Evolutionary conservation across 768 basidiomycete genomes (phyloP), one percentile per base, ranked within the genome.

Genomic region (Sporobolomyces pararoseus): DNA sequence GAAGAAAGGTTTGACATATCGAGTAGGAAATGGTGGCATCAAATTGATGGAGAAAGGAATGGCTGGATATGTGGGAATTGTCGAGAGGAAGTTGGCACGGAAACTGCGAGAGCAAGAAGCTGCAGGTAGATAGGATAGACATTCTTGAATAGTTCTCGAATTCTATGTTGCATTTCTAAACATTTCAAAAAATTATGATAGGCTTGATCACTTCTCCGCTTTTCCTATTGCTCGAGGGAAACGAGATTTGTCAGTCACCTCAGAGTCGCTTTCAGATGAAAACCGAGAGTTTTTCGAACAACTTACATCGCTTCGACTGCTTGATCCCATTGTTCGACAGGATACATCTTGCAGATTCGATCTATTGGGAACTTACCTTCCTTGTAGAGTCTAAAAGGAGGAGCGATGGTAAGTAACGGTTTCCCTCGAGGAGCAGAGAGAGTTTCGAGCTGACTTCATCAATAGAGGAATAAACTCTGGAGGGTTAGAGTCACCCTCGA

Each of bases 1-100:
- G 3, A 64, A 63, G 31, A 72, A 57, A n/a, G 72, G 68, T 4
- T 63, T 49, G 29, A 77, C 78, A 13, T 63, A 66, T 37, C 74
- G 75, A 14, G 79, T 79, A 17, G 69, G 73, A n/a, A 75, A 73
- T 31, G 77, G 76, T 3, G 68, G 66, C 35, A 74, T 80, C 35
- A 76, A 75, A 62, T 52, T 75, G 57, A 66, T 78, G 72, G 68
- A 67, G 44, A 68, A 73, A 32, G 80, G 77, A 7, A 78, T 81
- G 77, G 69, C 69, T 17, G 70, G 75, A 51, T 80, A 81, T 66
- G 79, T 80, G 10, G 74, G 64, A 25, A 47, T 72, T 29, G 79
- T 79, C 5, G 78, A 78, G 68, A 71, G 68, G 58, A 72, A 65
- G 61, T 39, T 79, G 21, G 76, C 55, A 3, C 16, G 58, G 27